Evolutionary conservation across 1,139 yeast genomes (phyloP), one percentile per base, ranked within the genome.

Genomic region (Candida labiduridarum): DNA sequence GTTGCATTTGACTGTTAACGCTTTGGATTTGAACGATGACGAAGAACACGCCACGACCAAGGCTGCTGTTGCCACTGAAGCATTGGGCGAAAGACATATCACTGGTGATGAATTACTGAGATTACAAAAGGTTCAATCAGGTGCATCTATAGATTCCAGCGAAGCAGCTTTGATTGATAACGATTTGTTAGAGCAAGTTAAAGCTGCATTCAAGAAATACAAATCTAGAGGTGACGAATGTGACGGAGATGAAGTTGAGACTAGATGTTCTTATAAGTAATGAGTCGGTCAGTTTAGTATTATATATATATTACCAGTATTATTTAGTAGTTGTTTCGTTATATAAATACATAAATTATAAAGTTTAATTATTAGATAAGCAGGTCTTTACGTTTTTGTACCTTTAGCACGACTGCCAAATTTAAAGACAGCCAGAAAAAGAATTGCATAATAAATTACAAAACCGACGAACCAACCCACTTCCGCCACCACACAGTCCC

Each of bases 1-100:
- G 51, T 75, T 86, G 56, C 84, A 83, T 56, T 71, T 86, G 60
- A 85, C 92, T 1, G 85, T 87, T 36, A 76, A 84, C 50, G 78
- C 87, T 15, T 72, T 86, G 56, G 91, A 86, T 57, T 69, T 86
- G 60, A 82, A 81, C 50, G 87, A 80, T 41, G 89, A 85, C 40
- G 91, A 85, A 59, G 67, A 59, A 45, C 56, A 54, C 46, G 55
- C 52, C 30, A 60, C 61, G 29, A 60, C 58, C 15, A 62, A 60
- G 44, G 55, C 59, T 36, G 56, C 49, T 44, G 63, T 61, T 10
- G 57, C 63, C 31, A 55, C 62, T 53, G 49, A 55, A 41, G 22
- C 4, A 19, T 45, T 57, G 16, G 41, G 44, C 19, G 52, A 52
- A 29, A 61, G 59, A 41, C 60, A 58, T 11, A 56, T 57, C 18